These are phyloP conservation scores for Canavalia gladiata DNA, from an alignment of 306 rosid species.

Conservation along the genomic window DNA sequence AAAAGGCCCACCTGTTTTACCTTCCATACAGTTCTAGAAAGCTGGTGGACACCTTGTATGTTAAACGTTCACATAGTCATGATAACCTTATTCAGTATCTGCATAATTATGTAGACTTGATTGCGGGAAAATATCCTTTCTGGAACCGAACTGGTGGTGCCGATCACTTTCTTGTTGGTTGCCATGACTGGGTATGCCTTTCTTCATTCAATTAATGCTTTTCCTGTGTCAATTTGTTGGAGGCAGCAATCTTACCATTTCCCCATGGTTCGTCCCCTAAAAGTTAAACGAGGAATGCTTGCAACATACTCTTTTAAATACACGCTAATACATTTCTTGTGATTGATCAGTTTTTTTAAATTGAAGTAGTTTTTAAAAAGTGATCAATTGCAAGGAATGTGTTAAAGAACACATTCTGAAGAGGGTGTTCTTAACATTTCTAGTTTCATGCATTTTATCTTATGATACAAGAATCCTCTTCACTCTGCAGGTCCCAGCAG, in stretches of 20 bases:
- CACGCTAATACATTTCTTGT: too few relatives aligned
- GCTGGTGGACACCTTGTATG: conserved; percentile 68
- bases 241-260: not conserved
- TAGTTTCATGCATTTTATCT: conserved; percentile 6
- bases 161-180: conserved; percentile 92
- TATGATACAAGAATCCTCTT: conserved; percentile 35
- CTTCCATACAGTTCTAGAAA: conserved; percentile 85
- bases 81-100: conserved; percentile 65
- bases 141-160: conserved; percentile 95
- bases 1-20: conserved; percentile 84
- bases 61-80: conserved; percentile 71
- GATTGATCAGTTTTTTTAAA: too few relatives aligned
- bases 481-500: conserved; percentile 69
- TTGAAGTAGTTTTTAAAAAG: too few relatives aligned
- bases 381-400: too few relatives aligned
- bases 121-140: conserved; percentile 64
- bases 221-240: not conserved
- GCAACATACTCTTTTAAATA: too few relatives aligned
- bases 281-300: not conserved
- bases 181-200: conserved; percentile 91
- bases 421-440: too few relatives aligned
- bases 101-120: conserved; percentile 65
- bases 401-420: too few relatives aligned
- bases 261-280: not conserved
- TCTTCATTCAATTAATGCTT: conserved; percentile 30